These are phyloP conservation scores for Penicillium sp. DNA, from an alignment of 2,329 filamentous ascomycete species.

Conservation along the genomic window DNA sequence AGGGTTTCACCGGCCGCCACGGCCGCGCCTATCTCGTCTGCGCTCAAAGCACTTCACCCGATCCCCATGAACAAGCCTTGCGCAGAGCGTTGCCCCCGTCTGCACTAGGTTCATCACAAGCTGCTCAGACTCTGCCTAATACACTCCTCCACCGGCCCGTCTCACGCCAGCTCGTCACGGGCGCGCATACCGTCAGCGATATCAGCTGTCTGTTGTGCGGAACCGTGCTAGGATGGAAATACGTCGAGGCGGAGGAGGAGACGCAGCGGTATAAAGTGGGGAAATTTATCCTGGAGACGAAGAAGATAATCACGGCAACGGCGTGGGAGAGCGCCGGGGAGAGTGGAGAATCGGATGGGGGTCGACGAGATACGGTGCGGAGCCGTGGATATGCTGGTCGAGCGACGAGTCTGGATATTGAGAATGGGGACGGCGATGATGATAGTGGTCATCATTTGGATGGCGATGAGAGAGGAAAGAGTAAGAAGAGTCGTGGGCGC, in stretches of 20 bases:
- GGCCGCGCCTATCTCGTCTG: conserved; percentile 59
- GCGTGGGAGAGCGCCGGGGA: conserved; percentile 45
- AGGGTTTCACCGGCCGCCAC: conserved; percentile 60
- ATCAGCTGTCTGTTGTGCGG: conserved; percentile 54
- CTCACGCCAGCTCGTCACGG: conserved; percentile 56
- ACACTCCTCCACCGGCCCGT: conserved; percentile 53
- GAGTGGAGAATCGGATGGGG: background rate
- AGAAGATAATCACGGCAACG: conserved; percentile 45
- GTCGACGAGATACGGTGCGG: background rate
- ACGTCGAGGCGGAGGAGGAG: conserved; percentile 57
- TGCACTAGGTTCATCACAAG: conserved; percentile 20
- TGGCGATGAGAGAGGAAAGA: too few species aligned
- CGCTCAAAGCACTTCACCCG: conserved; percentile 29
- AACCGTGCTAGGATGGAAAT: conserved; percentile 58
- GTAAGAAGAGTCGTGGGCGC: too few species aligned
- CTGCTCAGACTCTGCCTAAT: conserved; percentile 48
- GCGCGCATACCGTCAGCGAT: conserved; percentile 57
- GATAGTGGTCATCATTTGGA: too few species aligned
- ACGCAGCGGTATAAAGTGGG: conserved; percentile 59
- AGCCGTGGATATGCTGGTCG: too few species aligned
- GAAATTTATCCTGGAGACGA: conserved; percentile 61
- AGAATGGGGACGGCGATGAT: background rate
- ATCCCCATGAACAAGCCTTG: too few species aligned
- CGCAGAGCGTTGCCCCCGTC: conserved; percentile 22
- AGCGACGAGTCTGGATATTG: background rate